Base-by-base conservation (phyloP, 106 monocot genomes). In the Allium cepa region DNA sequence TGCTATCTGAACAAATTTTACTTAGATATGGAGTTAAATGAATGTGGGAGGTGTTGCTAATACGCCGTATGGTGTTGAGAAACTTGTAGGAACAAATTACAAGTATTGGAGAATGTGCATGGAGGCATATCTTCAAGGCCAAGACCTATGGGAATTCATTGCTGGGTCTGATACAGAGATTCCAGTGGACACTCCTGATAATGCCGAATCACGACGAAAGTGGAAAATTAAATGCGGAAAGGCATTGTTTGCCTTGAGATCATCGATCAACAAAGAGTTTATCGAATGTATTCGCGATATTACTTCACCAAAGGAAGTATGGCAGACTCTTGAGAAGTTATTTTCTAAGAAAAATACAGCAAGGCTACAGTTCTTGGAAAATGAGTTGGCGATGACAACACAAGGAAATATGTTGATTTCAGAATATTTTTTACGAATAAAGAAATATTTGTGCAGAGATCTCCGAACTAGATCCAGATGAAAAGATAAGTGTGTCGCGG, bases 201-300 rank as follows among this genome's bases (percentile, higher is more conserved):
- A 58, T 70, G 46, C 57, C 48, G 69, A 70, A 46, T 46, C 57
- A 58, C 69, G 69, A 46, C 45, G 53, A 36, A 70, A 70, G 46
- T 57, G 45, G 58, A 70, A 70, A 58, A 70, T 70, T 58, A 70
- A 70, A 48, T 59, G 69, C 12, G 69, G n/a, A 13, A 57, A 70
- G 46, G 46, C 69, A 58, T 45, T 70, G 4, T 70, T 70, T 70
- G 56, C 69, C 59, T 70, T 70, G 52, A 57, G 69, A 36, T 58
- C 57, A 47, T 70, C 69, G 3, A 70, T 70, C 22, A 59, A 47
- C 47, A 70, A 70, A 26, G 68, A 69, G 14, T 69, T 55, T n/a
- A 69, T 69, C 27, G 26, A 69, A 26, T 53, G 53, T 69, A 53
- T 67, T 67, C 52, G 50, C 51, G 50, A 67, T 52, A 53, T n/a